Base-by-base conservation (phyloP, 2,329 filamentous ascomycete genomes). In the Penicillium hordei region DNA sequence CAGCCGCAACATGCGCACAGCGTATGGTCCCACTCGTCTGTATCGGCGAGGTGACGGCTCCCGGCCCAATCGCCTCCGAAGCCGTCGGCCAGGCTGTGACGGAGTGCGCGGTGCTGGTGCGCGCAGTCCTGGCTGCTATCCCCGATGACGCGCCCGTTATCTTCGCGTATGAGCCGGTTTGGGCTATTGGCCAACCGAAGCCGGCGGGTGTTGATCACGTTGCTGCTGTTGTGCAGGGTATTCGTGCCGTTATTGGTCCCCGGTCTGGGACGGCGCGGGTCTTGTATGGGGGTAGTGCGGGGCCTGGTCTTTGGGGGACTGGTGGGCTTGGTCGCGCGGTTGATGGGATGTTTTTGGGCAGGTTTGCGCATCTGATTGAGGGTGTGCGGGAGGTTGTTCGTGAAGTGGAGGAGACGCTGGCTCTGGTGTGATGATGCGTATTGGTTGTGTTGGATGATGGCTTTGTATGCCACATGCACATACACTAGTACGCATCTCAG, bases 81-180 rank as follows among this genome's bases (percentile, higher is more conserved):
- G 76, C 80, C 0, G 81, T 88, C 0, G 81, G 80, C 0, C 70
- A 79, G 1, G 89, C 90, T 0, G 82, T 90, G 2, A 73, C 79
- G 15, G 88, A 93, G 72, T 90, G 89, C 66, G 79, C 77, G 36
- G 75, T 77, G 5, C 89, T 93, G 73, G 80, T 95, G 55, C 79
- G 81, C 39, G 78, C 84, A 1, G 85, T 90, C 2, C 71, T 94
- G 51, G 76, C 77, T 1, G 82, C 80, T 0, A 77, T 93, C 8
- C 82, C 86, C 0, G 78, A 79, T 12, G 79, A 85, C 17, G 83
- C 86, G 0, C 87, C 91, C 48, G 82, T 94, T 5, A 83, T 93
- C 7, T 81, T 95, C 57, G 91, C 91, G 0, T 95, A 95, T 70
- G 91, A 95, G 78, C 91, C 91, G 8, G 90, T 94, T 1, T 95